phyloP scores from a whole-genome alignment of 352 stramenopile species.

The Pythium guiyangense region DNA sequence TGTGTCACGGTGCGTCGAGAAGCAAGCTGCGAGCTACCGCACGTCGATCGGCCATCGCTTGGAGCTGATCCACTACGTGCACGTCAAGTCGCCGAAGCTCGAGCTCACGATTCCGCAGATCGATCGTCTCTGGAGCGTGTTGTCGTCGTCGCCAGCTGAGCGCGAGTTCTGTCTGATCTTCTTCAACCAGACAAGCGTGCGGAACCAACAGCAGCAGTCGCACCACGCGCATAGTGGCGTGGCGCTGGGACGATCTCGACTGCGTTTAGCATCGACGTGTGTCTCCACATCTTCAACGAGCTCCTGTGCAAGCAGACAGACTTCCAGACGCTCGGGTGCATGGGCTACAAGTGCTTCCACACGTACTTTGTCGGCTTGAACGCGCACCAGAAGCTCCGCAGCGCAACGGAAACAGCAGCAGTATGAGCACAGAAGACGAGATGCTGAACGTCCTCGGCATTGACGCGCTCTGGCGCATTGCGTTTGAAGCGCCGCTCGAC shows the following conservation, averaged over 20 bases:
- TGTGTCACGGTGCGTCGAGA: constrained; percentile 50
- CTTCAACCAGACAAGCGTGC: constrained; percentile 78
- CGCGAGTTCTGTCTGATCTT: constrained; percentile 81
- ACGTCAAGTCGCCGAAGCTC: constrained; percentile 73
- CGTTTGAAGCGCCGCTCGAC: constrained; percentile 71
- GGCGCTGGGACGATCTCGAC: constrained; percentile 47
- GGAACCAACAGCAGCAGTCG: constrained; percentile 20
- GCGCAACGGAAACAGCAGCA: not conserved
- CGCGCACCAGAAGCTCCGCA: constrained; percentile 41
- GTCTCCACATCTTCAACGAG: constrained; percentile 79
- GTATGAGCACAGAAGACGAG: constrained; percentile 8
- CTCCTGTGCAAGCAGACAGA: constrained; percentile 78
- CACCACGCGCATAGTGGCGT: constrained; percentile 14
- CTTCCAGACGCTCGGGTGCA: constrained; percentile 57
- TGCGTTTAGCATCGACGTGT: constrained; percentile 74
- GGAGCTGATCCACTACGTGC: constrained; percentile 84
- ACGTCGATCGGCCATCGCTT: constrained; percentile 77
- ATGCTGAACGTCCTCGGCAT: constrained; percentile 56
- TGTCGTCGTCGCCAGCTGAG: constrained; percentile 72
- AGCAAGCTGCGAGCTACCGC: constrained; percentile 47
- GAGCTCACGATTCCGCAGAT: constrained; percentile 76
- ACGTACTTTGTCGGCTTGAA: constrained; percentile 85
- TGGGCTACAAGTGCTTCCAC: constrained; percentile 87
- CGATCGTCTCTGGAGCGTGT: constrained; percentile 63
- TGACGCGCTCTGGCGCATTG: constrained; percentile 80